phyloP scores from a whole-genome alignment of 163 green algal species.

The Trebouxiophyceae sp. region DNA sequence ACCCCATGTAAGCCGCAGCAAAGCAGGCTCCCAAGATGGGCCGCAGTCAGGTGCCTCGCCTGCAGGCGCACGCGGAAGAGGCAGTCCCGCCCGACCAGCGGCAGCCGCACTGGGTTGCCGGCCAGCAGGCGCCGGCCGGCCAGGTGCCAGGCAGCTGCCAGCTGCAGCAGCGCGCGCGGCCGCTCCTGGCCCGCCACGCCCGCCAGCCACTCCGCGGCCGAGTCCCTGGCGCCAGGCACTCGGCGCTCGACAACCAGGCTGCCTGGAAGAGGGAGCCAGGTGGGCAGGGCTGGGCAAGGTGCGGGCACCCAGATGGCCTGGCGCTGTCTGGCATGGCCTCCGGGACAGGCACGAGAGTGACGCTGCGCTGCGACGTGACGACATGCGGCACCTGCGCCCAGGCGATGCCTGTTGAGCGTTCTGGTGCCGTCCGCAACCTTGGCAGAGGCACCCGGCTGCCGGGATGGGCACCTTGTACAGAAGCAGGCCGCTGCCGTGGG shows the following conservation, averaged over 20 bases:
- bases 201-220: background rate
- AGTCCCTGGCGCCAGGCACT: too few species aligned
- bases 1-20: background rate
- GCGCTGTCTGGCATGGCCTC: background rate
- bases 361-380: too few species aligned
- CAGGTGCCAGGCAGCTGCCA: background rate
- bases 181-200: background rate
- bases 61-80: slow-evolving; percentile 13
- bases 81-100: slow-evolving; percentile 27
- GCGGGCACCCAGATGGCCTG: background rate
- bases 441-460: too few species aligned
- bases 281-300: background rate
- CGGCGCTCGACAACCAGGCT: too few species aligned
- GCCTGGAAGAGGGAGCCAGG: too few species aligned
- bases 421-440: too few species aligned
- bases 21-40: too few species aligned
- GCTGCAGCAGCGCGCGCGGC: background rate
- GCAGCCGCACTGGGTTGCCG: slow-evolving; percentile 25
- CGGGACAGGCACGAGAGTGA: background rate
- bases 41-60: too few species aligned
- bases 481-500: background rate
- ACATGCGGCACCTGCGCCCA: too few species aligned
- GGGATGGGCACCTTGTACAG: background rate
- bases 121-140: slow-evolving; percentile 10
- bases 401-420: too few species aligned